Percentiles rank a stretch among this genome's conserved stretches.
phyloP scores from a whole-genome alignment of 768 basidiomycete species.

The Kwoniella dejecticola region DNA sequence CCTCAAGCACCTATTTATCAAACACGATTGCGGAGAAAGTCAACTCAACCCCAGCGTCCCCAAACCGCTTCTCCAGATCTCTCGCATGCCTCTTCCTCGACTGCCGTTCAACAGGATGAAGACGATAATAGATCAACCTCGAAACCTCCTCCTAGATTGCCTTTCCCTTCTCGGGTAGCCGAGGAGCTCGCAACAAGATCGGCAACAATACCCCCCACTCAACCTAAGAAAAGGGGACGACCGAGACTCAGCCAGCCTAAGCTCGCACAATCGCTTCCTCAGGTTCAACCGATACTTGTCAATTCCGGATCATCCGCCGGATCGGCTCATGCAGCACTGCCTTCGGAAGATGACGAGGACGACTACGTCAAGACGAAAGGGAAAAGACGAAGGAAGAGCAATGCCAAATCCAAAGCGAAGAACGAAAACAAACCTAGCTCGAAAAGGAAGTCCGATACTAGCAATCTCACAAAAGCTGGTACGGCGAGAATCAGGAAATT shows the following conservation, averaged over 20 bases:
- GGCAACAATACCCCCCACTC: neutral
- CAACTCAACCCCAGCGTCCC: too few species aligned
- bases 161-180: slow-evolving; percentile 11
- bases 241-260: neutral
- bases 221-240: neutral
- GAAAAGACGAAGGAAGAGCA: neutral
- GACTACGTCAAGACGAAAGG: neutral
- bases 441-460: neutral
- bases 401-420: neutral
- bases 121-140: neutral
- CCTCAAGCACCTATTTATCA: too few species aligned
- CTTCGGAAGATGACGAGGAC: neutral
- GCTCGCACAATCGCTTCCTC: neutral
- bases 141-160: slow-evolving; percentile 10
- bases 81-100: neutral
- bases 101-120: neutral
- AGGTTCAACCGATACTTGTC: neutral
- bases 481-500: slow-evolving; percentile 14
- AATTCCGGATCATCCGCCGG: neutral
- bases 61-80: too few species aligned
- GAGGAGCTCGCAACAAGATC: too few species aligned
- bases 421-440: neutral
- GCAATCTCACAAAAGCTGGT: slow-evolving; percentile 7
- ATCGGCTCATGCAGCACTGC: too few species aligned
- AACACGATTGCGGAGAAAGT: too few species aligned